These are phyloP conservation scores for Trichoderma sp. DNA, from an alignment of 2,329 filamentous ascomycete species.

Conservation along the genomic window DNA sequence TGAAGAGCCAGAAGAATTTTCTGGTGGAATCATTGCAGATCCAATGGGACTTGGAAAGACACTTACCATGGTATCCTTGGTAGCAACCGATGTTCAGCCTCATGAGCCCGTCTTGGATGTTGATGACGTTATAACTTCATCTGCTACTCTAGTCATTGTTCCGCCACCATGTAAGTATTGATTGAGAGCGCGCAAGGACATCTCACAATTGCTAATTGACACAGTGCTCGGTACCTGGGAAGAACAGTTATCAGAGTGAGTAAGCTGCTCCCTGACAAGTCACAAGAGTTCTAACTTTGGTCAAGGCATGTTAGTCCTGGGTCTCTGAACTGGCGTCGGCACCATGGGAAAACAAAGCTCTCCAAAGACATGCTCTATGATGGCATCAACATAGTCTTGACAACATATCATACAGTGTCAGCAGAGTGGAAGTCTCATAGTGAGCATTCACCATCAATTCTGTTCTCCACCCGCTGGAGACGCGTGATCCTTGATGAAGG, in stretches of 20 bases:
- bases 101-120: no score
- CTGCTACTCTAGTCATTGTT: conserved; percentile 4
- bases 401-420: conserved; percentile 46
- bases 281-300: neutral
- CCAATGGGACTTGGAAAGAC: conserved; percentile 52
- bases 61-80: conserved; percentile 46
- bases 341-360: conserved; percentile 35
- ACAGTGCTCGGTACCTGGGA: conserved; percentile 16
- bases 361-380: conserved; percentile 24
- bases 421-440: conserved; percentile 37
- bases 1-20: conserved; percentile 40
- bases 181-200: neutral
- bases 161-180: conserved; percentile 9
- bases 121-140: neutral
- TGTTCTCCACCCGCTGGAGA: conserved; percentile 43
- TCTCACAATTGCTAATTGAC: no score
- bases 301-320: conserved; percentile 31
- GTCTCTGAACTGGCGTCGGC: conserved; percentile 28
- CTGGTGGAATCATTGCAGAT: conserved; percentile 50
- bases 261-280: neutral
- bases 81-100: conserved; percentile 31
- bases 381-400: conserved; percentile 38
- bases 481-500: conserved; percentile 27
- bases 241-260: conserved; percentile 9
- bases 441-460: conserved; percentile 15